Base-by-base conservation (phyloP, 1,139 yeast genomes). In the Yamadazyma buinensis region DNA sequence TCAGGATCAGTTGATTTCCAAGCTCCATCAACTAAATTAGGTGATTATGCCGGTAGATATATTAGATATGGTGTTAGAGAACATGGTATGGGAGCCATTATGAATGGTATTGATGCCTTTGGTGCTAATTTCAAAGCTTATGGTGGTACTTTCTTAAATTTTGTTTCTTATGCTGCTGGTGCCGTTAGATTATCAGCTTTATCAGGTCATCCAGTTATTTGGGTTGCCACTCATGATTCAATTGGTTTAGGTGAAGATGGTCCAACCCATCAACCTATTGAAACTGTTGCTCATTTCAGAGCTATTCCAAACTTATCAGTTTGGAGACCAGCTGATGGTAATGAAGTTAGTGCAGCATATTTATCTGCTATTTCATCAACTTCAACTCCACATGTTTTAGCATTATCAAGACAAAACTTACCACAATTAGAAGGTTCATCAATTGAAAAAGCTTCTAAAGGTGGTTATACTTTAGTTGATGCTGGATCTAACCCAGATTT, bases 271-370 rank as follows among this genome's bases (percentile, higher is more conserved):
- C 98, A 92, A 76, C 99, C 99, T 67, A 87, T 92, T 55, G 99
- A 92, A 78, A 92, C 98, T 44, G 73, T 92, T 62, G 95, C 97
- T 43, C 98, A 92, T 69, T 80, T 94, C 70, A 87, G 99, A 77
- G 96, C 98, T 49, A 63, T 78, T 55, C 99, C 99, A 72, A 94
- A 94, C 77, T 58, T 80, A 54, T 78, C 83, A 63, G 97, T 92
- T 43, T 92, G 97, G 97, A 87, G 99, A 79, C 98, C 98, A 53
- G 98, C 98, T 59, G 98, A 94, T 64, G 99, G 99, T 74, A 92
- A 92, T 66, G 99, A 92, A 75, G 83, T 85, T 49, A 85, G 97
- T 49, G 99, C 97, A 57, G 96, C 98, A 47, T 92, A 92, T 80
- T 70, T 76, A 67, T 72, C 73, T 50, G 86, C 98, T 38, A 55